Evolutionary conservation across 371 early-diverging fungal genomes (phyloP).

Genomic region (Amoeboaphelidium protococcarum): DNA sequence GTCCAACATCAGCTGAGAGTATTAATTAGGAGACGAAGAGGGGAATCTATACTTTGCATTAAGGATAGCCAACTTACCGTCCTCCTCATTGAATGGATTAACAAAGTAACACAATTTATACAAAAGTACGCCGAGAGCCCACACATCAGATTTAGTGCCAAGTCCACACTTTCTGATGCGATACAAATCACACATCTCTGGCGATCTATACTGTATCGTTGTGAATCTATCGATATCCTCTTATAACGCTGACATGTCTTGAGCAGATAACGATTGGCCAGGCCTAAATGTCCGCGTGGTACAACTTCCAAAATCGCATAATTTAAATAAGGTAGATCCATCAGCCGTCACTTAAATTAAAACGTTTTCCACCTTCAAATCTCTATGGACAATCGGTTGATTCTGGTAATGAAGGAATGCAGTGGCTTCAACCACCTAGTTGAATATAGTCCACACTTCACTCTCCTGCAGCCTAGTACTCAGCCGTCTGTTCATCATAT

Average conservation of each 20-base stretch:
- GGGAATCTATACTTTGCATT: conserved; percentile 64
- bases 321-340: conserved; percentile 20
- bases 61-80: conserved; percentile 53
- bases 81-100: conserved; percentile 28
- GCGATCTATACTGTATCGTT: conserved; percentile 74
- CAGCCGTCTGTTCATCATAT: conserved; percentile 53
- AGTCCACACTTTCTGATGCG: conserved; percentile 14
- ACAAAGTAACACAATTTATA: conserved; percentile 41
- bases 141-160: conserved; percentile 4
- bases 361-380: conserved; percentile 48
- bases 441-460: conserved; percentile 58
- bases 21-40: too few relatives aligned
- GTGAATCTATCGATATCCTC: conserved; percentile 65
- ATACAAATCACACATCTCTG: conserved; percentile 75
- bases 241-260: conserved; percentile 41
- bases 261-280: conserved; percentile 12
- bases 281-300: conserved; percentile 30
- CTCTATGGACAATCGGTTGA: conserved; percentile 42
- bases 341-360: conserved; percentile 1
- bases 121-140: conserved; percentile 66
- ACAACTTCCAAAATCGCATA: conserved; percentile 86
- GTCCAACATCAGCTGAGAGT: too few relatives aligned
- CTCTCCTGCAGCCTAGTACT: conserved; percentile 38
- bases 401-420: conserved; percentile 60
- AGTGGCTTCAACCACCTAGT: conserved; percentile 56